Conservation (phyloP, 768 basidiomycete genomes). For the Cystofilobasidium bisporidii region DNA sequence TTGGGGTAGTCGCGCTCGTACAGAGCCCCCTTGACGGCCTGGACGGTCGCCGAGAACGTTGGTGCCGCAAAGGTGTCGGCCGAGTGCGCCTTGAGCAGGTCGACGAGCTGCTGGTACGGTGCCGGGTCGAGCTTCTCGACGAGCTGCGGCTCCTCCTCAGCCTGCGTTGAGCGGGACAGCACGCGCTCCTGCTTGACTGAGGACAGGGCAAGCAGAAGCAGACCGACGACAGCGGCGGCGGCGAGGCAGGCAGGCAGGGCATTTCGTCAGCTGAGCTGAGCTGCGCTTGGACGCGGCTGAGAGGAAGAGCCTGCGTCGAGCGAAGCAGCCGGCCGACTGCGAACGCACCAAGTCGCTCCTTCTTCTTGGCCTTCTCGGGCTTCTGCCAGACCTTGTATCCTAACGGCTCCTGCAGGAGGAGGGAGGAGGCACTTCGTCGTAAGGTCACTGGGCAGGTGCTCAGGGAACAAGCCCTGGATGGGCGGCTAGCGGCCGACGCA, state of each 20-base stretch:
- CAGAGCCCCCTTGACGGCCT: slow-evolving; percentile 26
- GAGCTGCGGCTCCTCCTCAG: background rate
- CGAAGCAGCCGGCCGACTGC: background rate
- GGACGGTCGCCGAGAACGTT: slow-evolving; percentile 17
- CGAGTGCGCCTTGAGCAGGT: slow-evolving; percentile 16
- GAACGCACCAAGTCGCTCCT: background rate
- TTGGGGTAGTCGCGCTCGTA: slow-evolving; percentile 25
- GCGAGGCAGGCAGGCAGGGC: background rate
- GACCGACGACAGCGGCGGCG: too few relatives aligned
- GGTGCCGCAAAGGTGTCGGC: slow-evolving; percentile 13
- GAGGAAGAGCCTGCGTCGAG: background rate
- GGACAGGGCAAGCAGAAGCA: background rate
- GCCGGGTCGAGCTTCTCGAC: slow-evolving; percentile 9
- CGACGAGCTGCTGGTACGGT: slow-evolving; percentile 19
- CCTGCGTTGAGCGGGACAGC: background rate
- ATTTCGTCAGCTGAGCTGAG: background rate
- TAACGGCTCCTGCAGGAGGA: background rate
- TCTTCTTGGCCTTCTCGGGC: background rate
- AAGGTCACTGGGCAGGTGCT: too few relatives aligned
- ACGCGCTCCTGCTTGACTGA: slow-evolving; percentile 27
- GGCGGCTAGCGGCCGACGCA: background rate
- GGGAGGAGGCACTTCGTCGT: background rate
- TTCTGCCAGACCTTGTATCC: slow-evolving; percentile 14
- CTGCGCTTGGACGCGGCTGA: background rate
- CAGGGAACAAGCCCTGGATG: background rate